A percentile compares a stretch with the other conserved stretches of the same genome.
Conservation (phyloP, 176 grass and related monocot genomes). For the Phoenix roebelenii region DNA sequence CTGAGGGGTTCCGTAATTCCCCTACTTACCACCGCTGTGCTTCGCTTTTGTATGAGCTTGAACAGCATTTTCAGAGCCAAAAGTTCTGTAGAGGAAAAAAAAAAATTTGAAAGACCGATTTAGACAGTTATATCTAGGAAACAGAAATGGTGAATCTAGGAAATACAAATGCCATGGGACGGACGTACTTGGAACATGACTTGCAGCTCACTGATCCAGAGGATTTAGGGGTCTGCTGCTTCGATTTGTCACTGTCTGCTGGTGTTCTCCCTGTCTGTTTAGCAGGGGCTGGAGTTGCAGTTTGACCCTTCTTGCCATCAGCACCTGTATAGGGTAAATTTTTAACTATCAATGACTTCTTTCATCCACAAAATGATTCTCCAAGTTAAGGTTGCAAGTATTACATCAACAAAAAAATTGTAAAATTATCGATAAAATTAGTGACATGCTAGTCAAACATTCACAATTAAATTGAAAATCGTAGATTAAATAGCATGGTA, state of each 20-base stretch:
- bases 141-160: neutral
- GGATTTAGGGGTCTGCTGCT: constrained; percentile 62
- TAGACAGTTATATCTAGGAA: neutral
- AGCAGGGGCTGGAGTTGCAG: constrained; percentile 63
- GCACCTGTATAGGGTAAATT: neutral
- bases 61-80: constrained; percentile 62
- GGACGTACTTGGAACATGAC: constrained; percentile 66
- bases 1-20: no score
- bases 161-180: neutral
- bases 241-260: constrained; percentile 39
- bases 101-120: no score
- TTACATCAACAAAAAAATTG: no score
- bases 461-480: no score
- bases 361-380: no score
- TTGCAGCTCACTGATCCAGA: constrained; percentile 46
- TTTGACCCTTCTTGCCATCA: constrained; percentile 63
- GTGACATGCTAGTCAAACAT: no score
- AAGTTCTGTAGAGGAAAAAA: constrained; percentile 29
- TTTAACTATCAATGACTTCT: no score
- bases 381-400: no score
- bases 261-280: constrained; percentile 52
- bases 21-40: constrained; percentile 16
- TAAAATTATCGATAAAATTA: no score
- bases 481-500: no score
- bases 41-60: constrained; percentile 64